Conservation (phyloP, 441 rosid genomes). For the Capsella rubella region DNA sequence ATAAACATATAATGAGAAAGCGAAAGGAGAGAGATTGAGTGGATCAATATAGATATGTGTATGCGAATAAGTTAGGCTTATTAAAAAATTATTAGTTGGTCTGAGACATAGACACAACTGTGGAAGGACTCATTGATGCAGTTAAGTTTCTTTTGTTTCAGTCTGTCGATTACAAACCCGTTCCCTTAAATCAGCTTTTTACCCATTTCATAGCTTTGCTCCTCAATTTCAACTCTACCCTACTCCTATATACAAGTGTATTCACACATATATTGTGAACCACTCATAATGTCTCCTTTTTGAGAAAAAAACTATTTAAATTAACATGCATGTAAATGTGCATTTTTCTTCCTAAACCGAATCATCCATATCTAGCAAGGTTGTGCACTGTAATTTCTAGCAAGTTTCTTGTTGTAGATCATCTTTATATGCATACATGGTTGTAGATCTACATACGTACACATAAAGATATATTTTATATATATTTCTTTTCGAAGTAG, state of each 20-base stretch:
- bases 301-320: too few relatives aligned
- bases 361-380: background rate
- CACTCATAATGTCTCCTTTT: background rate
- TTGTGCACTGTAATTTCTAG: background rate
- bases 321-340: conserved; percentile 1
- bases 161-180: conserved; percentile 42
- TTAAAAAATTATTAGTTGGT: conserved; percentile 25
- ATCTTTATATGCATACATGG: too few relatives aligned
- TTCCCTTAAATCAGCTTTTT: conserved; percentile 40
- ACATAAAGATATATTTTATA: too few relatives aligned
- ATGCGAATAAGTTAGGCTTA: conserved; percentile 38
- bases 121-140: conserved; percentile 47
- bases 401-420: too few relatives aligned
- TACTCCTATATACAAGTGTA: conserved; percentile 21
- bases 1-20: conserved; percentile 28
- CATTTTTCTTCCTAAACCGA: too few relatives aligned
- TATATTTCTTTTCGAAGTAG: too few relatives aligned
- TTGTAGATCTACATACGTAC: too few relatives aligned
- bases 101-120: conserved; percentile 45
- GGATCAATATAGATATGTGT: conserved; percentile 39
- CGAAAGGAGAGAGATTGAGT: conserved; percentile 38
- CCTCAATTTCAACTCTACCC: conserved; percentile 48
- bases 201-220: conserved; percentile 36
- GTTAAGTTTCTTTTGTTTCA: conserved; percentile 45
- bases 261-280: background rate